Percentiles rank a stretch among this genome's conserved stretches.
phyloP scores from a whole-genome alignment of 1,284 basidiomycete species.

The Heterobasidion occidentale region DNA sequence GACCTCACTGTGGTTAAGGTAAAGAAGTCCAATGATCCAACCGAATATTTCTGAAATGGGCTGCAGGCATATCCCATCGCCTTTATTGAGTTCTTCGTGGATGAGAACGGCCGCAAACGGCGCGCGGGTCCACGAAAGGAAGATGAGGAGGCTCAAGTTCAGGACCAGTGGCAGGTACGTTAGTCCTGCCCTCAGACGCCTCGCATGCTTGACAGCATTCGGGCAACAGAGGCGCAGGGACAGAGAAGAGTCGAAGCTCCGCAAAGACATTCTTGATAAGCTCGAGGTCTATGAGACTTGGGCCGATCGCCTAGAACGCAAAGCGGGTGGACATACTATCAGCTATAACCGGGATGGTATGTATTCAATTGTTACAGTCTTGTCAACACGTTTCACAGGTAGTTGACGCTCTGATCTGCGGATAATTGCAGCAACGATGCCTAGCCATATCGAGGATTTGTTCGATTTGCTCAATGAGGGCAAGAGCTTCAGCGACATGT shows the following conservation, averaged over 20 bases:
- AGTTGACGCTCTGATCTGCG: background rate
- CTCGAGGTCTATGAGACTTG: conserved; percentile 38
- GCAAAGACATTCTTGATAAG: conserved; percentile 45
- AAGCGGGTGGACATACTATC: conserved; percentile 33
- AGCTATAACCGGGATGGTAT: conserved; percentile 36
- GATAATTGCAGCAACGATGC: conserved; percentile 12
- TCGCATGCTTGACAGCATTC: background rate
- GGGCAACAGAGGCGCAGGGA: conserved; percentile 41
- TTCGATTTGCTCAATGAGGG: conserved; percentile 59
- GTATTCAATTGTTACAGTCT: conserved; percentile 4
- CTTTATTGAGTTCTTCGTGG: conserved; percentile 52
- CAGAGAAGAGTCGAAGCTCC: conserved; percentile 43
- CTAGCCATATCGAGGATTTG: conserved; percentile 54
- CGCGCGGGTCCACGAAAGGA: conserved; percentile 58
- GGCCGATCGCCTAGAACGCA: conserved; percentile 48
- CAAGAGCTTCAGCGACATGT: conserved; percentile 20
- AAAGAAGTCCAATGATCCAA: conserved; percentile 19
- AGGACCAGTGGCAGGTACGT: conserved; percentile 67
- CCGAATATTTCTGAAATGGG: conserved; percentile 3
- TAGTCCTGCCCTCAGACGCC: background rate
- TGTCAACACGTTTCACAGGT: too few species aligned
- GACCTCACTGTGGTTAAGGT: conserved; percentile 73
- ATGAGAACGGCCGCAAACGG: conserved; percentile 43
- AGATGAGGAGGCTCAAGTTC: conserved; percentile 56
- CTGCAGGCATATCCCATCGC: conserved; percentile 53